Conservation (phyloP, 306 rosid genomes). For the Lathyrus sativus region DNA sequence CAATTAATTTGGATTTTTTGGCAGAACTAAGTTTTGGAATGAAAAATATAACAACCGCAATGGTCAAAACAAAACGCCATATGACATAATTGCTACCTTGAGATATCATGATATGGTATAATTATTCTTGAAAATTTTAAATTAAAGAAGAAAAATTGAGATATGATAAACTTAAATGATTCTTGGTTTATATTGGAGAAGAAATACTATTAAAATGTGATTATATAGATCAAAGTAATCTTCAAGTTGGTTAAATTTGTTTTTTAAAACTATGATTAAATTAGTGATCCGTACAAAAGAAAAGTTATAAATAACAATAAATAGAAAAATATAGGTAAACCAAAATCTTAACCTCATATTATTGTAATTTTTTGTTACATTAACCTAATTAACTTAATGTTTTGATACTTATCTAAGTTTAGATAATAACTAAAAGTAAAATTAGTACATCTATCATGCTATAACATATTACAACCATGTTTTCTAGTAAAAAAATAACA, state of each 20-base stretch:
- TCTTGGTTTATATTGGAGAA: neutral
- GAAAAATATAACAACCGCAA: slow-evolving; percentile 12
- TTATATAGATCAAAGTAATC: slow-evolving; percentile 16
- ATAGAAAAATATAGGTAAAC: neutral
- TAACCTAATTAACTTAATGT: neutral
- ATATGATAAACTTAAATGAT: neutral
- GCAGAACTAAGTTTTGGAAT: slow-evolving; percentile 11
- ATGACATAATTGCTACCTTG: neutral
- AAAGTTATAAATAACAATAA: slow-evolving; percentile 11
- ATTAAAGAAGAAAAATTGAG: neutral
- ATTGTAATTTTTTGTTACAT: no score
- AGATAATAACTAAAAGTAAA: neutral
- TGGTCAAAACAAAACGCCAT: neutral
- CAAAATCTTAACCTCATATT: neutral
- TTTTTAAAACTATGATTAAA: slow-evolving; percentile 1
- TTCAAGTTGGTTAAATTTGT: slow-evolving; percentile 28
- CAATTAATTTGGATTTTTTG: slow-evolving; percentile 18
- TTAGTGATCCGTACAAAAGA: neutral
- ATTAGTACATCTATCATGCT: neutral
- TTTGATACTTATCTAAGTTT: slow-evolving; percentile 14
- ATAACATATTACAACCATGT: neutral
- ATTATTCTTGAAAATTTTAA: neutral
- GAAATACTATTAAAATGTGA: neutral
- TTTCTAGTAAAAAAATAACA: neutral
- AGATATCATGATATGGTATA: slow-evolving; percentile 5